Percentiles rank a stretch among this genome's conserved stretches.
These are phyloP conservation scores for Cytospora piceae DNA, from an alignment of 2,329 filamentous ascomycete species.

Conservation along the genomic window DNA sequence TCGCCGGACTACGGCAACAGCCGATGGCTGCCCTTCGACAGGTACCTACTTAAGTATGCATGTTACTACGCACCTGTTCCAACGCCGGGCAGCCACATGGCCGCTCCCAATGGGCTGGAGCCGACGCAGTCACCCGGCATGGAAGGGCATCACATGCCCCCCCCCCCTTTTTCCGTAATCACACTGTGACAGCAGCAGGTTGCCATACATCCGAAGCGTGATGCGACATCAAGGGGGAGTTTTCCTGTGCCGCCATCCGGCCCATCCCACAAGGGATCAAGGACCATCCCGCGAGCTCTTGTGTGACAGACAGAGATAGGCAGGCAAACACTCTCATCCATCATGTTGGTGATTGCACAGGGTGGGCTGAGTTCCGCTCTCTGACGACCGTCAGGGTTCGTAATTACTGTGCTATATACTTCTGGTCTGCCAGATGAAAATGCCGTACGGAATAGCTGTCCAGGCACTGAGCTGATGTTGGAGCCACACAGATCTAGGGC, in stretches of 20 bases:
- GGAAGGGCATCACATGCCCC: background rate
- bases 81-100: background rate
- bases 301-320: background rate
- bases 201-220: background rate
- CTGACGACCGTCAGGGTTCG: background rate
- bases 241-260: background rate
- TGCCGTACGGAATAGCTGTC: background rate
- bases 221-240: background rate
- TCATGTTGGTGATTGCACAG: background rate
- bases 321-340: background rate
- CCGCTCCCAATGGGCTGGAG: background rate
- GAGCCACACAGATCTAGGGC: background rate
- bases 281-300: background rate
- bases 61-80: background rate
- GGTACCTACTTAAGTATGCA: too few relatives aligned
- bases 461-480: background rate
- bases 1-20: background rate
- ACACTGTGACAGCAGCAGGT: background rate
- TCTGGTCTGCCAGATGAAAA: background rate
- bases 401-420: background rate
- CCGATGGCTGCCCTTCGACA: background rate
- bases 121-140: conserved; percentile 1
- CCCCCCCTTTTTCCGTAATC: background rate
- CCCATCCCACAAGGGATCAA: background rate
- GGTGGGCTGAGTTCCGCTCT: background rate